phyloP scores from a whole-genome alignment of 371 early-diverging fungal genomes.

The Amoeboaphelidium occidentale region DNA sequence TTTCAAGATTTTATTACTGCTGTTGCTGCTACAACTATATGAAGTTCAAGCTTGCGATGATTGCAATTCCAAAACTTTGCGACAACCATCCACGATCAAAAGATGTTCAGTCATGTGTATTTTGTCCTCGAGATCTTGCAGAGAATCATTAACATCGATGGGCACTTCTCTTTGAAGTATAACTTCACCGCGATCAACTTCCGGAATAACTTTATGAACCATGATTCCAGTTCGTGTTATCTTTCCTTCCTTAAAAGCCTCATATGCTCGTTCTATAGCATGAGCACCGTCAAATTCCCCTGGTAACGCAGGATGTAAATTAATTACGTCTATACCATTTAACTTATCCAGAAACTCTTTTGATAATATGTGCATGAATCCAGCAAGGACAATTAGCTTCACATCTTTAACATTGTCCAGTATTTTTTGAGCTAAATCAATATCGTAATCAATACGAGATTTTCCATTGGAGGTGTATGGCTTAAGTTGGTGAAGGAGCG shows the following conservation, averaged over 20 bases:
- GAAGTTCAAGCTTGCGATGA: too few relatives aligned
- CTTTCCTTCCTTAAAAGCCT: conserved; percentile 44
- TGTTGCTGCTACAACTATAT: too few relatives aligned
- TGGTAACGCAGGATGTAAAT: conserved; percentile 86
- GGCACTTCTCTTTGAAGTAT: conserved; percentile 48
- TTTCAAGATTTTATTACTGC: too few relatives aligned
- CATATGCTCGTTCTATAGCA: conserved; percentile 77
- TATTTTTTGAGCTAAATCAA: conserved; percentile 47
- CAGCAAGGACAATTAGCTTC: conserved; percentile 71
- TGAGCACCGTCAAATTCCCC: conserved; percentile 82
- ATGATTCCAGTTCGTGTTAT: conserved; percentile 71
- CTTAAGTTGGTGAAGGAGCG: conserved; percentile 20
- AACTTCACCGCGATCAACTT: conserved; percentile 76
- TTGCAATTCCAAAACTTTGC: not conserved
- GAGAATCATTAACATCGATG: conserved; percentile 41
- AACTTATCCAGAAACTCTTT: conserved; percentile 47
- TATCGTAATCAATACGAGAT: conserved; percentile 62
- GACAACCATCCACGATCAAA: conserved; percentile 35
- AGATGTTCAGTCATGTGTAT: conserved; percentile 70
- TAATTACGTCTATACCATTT: conserved; percentile 38
- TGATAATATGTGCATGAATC: conserved; percentile 89
- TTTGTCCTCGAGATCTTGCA: conserved; percentile 50
- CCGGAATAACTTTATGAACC: conserved; percentile 86
- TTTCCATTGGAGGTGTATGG: conserved; percentile 33
- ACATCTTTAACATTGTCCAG: conserved; percentile 20